A percentile compares a stretch with the other conserved stretches of the same genome.
phyloP scores from a whole-genome alignment of 371 early-diverging fungal genomes.

The Syncephalastrum monosporum region DNA sequence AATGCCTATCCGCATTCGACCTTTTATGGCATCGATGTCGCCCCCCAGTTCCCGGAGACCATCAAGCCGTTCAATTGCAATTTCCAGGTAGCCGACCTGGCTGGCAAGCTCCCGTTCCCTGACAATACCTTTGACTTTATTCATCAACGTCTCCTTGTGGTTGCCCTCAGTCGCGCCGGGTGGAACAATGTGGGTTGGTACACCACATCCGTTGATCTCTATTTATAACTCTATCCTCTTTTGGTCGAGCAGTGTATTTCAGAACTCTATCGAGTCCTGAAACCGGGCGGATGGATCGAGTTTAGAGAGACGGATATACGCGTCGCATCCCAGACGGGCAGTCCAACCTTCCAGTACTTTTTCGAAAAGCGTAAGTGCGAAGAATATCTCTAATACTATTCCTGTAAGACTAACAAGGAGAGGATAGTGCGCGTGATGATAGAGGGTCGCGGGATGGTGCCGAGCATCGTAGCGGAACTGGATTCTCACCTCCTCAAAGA shows the following conservation, averaged over 20 bases:
- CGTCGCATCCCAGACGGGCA: background rate
- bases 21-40: conserved; percentile 28
- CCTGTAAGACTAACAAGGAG: background rate
- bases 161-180: conserved; percentile 23
- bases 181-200: conserved; percentile 25
- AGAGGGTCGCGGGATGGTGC: background rate
- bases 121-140: conserved; percentile 29
- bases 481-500: conserved; percentile 3
- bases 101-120: conserved; percentile 24
- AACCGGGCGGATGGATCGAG: conserved; percentile 37
- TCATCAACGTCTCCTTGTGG: conserved; percentile 28
- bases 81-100: conserved; percentile 22
- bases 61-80: conserved; percentile 30
- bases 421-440: background rate
- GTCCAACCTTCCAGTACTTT: too few species aligned
- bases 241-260: conserved; percentile 10
- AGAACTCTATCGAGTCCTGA: conserved; percentile 37
- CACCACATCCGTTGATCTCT: conserved; percentile 19
- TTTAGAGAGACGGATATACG: conserved; percentile 31
- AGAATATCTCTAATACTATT: too few species aligned
- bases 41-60: conserved; percentile 23
- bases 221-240: conserved; percentile 26
- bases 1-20: conserved; percentile 24
- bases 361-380: too few species aligned
- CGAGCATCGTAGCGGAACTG: background rate